Evolutionary conservation across 257 asterid species (phyloP).

Genomic region (Nicotiana undulata): DNA sequence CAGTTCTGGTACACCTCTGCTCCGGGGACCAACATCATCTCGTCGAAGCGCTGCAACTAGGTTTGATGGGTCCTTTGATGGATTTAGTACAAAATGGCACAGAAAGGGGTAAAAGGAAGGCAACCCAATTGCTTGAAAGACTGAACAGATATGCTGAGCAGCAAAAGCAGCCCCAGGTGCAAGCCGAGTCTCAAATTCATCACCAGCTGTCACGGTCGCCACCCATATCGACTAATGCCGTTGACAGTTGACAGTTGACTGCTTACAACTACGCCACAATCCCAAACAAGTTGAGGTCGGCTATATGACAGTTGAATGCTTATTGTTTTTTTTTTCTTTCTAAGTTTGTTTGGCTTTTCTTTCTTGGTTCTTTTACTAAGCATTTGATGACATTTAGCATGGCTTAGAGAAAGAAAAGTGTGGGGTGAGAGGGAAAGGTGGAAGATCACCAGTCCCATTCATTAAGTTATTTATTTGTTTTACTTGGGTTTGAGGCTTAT

Average conservation of each 20-base stretch:
- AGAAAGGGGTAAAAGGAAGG: slow-evolving; percentile 11
- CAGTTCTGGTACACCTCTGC: slow-evolving; percentile 12
- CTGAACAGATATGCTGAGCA: slow-evolving; percentile 1
- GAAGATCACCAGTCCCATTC: slow-evolving; percentile 9
- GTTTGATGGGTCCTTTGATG: slow-evolving; percentile 6
- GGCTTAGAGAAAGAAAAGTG: neutral
- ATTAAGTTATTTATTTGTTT: slow-evolving; percentile 2
- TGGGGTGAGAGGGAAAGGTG: slow-evolving; percentile 4
- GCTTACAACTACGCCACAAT: neutral
- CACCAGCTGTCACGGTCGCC: neutral
- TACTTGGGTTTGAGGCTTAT: neutral
- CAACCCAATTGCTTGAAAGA: slow-evolving; percentile 11
- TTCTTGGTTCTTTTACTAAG: neutral
- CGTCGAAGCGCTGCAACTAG: slow-evolving; percentile 11
- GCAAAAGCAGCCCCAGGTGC: neutral
- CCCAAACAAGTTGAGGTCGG: neutral
- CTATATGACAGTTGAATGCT: neutral
- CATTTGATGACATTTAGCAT: slow-evolving; percentile 3
- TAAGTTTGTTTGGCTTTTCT: neutral
- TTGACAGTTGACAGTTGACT: neutral
- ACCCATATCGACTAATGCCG: neutral
- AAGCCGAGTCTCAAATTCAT: neutral
- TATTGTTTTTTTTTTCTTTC: neutral
- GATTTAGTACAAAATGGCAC: slow-evolving; percentile 13
- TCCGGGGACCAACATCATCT: slow-evolving; percentile 11